phyloP scores from a whole-genome alignment of 2,329 filamentous ascomycete species.

The Fusarium tuaranense region DNA sequence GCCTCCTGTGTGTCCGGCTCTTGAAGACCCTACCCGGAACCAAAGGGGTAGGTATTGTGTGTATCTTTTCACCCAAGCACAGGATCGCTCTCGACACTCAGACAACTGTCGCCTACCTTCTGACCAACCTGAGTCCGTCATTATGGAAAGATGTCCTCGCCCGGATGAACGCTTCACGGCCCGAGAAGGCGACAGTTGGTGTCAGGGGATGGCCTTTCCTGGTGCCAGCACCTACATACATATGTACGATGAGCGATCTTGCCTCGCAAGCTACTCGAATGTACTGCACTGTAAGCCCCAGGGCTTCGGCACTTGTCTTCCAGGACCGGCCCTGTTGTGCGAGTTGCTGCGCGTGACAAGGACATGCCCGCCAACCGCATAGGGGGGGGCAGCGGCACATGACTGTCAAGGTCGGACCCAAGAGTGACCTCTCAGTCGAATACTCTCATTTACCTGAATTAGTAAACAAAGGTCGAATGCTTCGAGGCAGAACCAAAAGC shows the following conservation, averaged over 20 bases:
- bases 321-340: not conserved
- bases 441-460: not conserved
- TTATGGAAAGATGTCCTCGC: not conserved
- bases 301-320: not conserved
- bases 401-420: not conserved
- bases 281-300: not conserved
- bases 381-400: not conserved
- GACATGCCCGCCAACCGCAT: not conserved
- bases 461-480: not conserved
- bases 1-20: not conserved
- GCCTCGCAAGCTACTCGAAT: not conserved
- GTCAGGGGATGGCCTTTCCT: not conserved
- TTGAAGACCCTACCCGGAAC: not conserved
- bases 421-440: not conserved
- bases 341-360: not conserved
- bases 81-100: not conserved
- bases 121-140: not conserved
- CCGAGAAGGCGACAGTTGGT: not conserved
- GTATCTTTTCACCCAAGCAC: too few species aligned
- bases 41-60: not conserved
- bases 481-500: not conserved
- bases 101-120: not conserved
- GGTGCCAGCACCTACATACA: slow-evolving; percentile 6
- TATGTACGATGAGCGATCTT: slow-evolving; percentile 1
- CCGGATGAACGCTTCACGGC: not conserved